Evolutionary conservation across 768 basidiomycete genomes (phyloP), one percentile per base, ranked within the genome.

Genomic region (Hygrocybe coccinea): DNA sequence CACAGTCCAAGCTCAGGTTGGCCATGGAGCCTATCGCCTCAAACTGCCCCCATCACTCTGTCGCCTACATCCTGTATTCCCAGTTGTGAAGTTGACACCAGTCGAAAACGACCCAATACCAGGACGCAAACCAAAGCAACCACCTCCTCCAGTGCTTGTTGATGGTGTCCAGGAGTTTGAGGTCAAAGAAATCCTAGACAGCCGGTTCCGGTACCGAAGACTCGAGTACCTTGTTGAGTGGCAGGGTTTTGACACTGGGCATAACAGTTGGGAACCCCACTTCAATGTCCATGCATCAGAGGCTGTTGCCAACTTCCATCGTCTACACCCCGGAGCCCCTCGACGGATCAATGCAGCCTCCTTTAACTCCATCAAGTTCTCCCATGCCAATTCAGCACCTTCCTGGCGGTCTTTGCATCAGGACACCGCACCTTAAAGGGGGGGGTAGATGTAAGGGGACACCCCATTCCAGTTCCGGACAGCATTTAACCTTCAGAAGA

Each of bases 31-130:
- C 5, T 62, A 60, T 56, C 34, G 35, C 1, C 56, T 64, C 11
- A 48, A 50, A 24, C 61, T 67, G 11, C 64, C 63, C 0, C 22
- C 39, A 4, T 47, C 48, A 1, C 29, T 29, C 3, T 48, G 65
- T 12, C 46, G 58, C 2, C 37, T 66, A 14, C 64, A 65, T 41
- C 64, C 62, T 5, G 55, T 60, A 2, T 62, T 59, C 36, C 51
- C 43, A 34, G 49, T 56, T n/a, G 36, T 55, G 37, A 59, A 56
- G n/a, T 47, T 61, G 4, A 34, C 35, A 6, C 46, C 50, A 3
- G 14, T 38, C 14, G 34, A n/a, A 15, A 10, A 12, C 10, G 53
- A 61, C 37, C 54, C 37, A 5, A 59, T 59, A 12, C 6, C 45
- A 2, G 52, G 59, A 11, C 38, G 54, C 2, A 9, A 14, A 2